Evolutionary conservation across 2,329 filamentous ascomycete genomes (phyloP).

Genomic region (Dryadomyces sulphureus): DNA sequence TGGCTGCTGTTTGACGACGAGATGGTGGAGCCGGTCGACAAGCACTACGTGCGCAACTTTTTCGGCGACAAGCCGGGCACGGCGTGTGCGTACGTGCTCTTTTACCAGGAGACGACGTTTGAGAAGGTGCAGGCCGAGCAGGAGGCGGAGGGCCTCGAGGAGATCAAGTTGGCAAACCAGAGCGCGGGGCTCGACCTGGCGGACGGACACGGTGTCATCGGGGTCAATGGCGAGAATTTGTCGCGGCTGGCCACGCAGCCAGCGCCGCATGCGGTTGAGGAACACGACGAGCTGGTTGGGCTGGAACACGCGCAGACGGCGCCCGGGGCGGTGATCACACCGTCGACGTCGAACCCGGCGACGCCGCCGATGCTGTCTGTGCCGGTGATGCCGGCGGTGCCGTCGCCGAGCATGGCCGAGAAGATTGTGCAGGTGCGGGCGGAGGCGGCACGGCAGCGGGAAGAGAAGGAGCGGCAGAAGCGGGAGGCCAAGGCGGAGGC

Average conservation of each 20-base stretch:
- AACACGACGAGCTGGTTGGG: slow-evolving; percentile 37
- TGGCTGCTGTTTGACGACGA: slow-evolving; percentile 98
- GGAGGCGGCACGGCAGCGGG: slow-evolving; percentile 28
- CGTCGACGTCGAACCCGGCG: slow-evolving; percentile 12
- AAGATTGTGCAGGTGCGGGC: slow-evolving; percentile 12
- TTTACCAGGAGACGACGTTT: slow-evolving; percentile 82
- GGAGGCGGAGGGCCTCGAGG: slow-evolving; percentile 61
- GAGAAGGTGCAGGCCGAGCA: slow-evolving; percentile 61
- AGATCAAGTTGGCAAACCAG: slow-evolving; percentile 39
- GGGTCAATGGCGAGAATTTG: slow-evolving; percentile 21
- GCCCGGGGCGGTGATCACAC: slow-evolving; percentile 23
- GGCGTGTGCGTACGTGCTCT: slow-evolving; percentile 91
- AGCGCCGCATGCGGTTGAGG: slow-evolving; percentile 19
- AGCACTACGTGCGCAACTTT: slow-evolving; percentile 90
- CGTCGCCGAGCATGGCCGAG: slow-evolving; percentile 8
- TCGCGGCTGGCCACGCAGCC: slow-evolving; percentile 37
- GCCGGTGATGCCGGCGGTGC: not conserved
- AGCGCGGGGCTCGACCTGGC: slow-evolving; percentile 37
- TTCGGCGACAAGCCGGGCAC: slow-evolving; percentile 86
- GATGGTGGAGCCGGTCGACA: slow-evolving; percentile 95
- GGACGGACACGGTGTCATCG: slow-evolving; percentile 19
- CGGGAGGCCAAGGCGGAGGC: slow-evolving; percentile 35
- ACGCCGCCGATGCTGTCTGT: slow-evolving; percentile 19
- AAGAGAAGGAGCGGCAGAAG: slow-evolving; percentile 51
- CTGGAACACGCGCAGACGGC: slow-evolving; percentile 55